Evolutionary conservation across 805 yeast species (phyloP).

Genomic region (Candida oleophila): DNA sequence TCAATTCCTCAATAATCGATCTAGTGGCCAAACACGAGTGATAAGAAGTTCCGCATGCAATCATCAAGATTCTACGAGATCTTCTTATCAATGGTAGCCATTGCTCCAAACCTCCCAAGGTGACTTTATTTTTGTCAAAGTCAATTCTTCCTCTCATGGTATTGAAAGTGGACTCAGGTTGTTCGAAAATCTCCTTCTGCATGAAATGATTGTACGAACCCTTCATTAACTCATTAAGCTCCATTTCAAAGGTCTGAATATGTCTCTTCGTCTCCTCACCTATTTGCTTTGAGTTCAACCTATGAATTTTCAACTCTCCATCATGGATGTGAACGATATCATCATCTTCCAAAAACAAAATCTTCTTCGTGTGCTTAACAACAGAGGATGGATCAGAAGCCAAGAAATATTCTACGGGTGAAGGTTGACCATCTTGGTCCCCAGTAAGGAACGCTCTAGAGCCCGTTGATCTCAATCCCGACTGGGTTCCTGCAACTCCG

Average conservation of each 20-base stretch:
- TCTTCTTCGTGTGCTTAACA: conserved; percentile 94
- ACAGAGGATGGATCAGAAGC: conserved; percentile 98
- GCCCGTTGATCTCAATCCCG: conserved; percentile 77
- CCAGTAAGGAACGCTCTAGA: conserved; percentile 95
- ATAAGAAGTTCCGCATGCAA: conserved; percentile 98
- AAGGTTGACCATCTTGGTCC: conserved; percentile 69
- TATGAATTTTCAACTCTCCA: conserved; percentile 97
- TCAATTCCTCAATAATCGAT: conserved; percentile 91
- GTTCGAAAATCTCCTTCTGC: conserved; percentile 98
- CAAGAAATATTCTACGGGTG: conserved; percentile 92
- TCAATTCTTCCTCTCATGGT: conserved; percentile 99
- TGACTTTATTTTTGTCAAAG: conserved; percentile 72
- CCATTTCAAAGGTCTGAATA: conserved; percentile 94
- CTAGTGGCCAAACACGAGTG: conserved; percentile 98
- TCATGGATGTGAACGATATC: conserved; percentile 97
- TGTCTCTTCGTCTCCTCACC: conserved; percentile 90
- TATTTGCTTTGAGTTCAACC: conserved; percentile 76
- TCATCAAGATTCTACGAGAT: conserved; percentile 93
- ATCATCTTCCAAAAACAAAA: conserved; percentile 92
- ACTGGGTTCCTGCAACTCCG: conserved; percentile 53
- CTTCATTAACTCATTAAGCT: conserved; percentile 96
- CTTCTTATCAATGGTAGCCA: conserved; percentile 87
- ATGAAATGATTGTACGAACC: conserved; percentile 94
- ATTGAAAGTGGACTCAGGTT: conserved; percentile 96
- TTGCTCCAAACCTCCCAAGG: conserved; percentile 84